Base-by-base conservation (phyloP, 441 rosid genomes). In the Jatropha podagrica region DNA sequence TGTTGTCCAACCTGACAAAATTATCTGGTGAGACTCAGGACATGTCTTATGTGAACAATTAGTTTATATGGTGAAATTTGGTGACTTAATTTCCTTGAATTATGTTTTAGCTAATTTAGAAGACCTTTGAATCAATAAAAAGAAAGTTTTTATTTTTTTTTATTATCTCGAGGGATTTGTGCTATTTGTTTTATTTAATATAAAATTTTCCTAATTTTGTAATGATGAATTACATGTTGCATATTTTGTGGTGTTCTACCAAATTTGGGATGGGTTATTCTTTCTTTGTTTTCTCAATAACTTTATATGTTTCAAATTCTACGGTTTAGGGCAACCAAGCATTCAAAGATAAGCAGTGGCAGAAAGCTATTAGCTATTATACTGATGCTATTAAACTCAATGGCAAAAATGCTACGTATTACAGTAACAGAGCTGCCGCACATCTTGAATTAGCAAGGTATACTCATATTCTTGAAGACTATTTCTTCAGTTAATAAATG, bases 341-440 rank as follows among this genome's bases (percentile, higher is more conserved):
- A 62, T 96, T 79, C 77, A 94, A 96, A 85, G 97, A 92, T 49
- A 90, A 85, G 75, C 95, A 85, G 46, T 94, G 92, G 97, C 96
- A 64, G 85, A 96, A 89, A 85, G 98, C 99, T 64, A 84, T 89
- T 59, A 79, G 89, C 74, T 87, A 82, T 69, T 95, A 95, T 80
- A 87, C 93, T 3, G 84, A 81, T 54, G 98, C 98, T 78, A 90
- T 96, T 81, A 92, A 84, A 81, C 88, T 94, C 55, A 87, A 68
- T 74, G 91, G 82, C 49, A 89, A 79, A 54, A 96, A 87, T 81
- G 98, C 99, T 62, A 96, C 97, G 7, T 96, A 92, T 79, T 96
- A 91, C 81, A 90, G 89, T 74, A 96, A 96, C 85, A 87, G 99
- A 85, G 97, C 98, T 77, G 99, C 99, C 65, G 97, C 99, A 26